Evolutionary conservation across 805 yeast species (phyloP), one percentile per base, ranked within the genome.

Genomic region (Wickerhamiella vanderwaltii): DNA sequence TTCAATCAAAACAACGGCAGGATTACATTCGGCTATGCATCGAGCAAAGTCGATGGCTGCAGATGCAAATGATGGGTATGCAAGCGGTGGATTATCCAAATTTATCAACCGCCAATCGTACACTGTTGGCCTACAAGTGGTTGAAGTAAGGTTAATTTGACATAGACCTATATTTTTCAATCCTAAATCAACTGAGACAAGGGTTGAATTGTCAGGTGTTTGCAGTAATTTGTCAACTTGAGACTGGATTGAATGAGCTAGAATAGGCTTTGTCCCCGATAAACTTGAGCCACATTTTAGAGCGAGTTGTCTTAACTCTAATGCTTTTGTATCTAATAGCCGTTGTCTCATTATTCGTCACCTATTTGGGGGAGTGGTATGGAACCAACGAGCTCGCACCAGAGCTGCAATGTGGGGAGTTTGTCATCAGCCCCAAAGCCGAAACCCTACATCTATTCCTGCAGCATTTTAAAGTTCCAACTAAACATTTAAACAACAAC

Each of bases 1-100:
- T 50, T 77, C 84, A 2, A 77, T 58, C 9, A 75, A 50, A 2
- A 72, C 62, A 2, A 66, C 52, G 44, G 68, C 68, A 0, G 74
- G 69, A 0, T 46, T 23, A 1, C 19, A 19, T 24, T n/a, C 23
- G 6, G 35, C 9, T 2, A 49, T 29, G 28, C 28, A 15, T 9
- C 39, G 20, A 19, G 48, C 43, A 25, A 58, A 42, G 2, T 43
- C 35, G 5, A 49, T 18, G 3, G 58, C 59, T 9, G 41, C 32
- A 11, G 33, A n/a, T 3, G 62, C 53, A 33, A 56, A 52, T 12
- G 46, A 42, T 1, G 61, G 61, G 40, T 52, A 56, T 6, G 46
- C 47, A 31, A 49, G 52, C 9, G 24, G 36, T n/a, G 51, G 32
- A 9, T 41, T 43, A 22, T 30, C 29, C 13, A 30, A 24, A 12